phyloP scores from a whole-genome alignment of 208 protist species.

The Tritrichomonas foetus region DNA sequence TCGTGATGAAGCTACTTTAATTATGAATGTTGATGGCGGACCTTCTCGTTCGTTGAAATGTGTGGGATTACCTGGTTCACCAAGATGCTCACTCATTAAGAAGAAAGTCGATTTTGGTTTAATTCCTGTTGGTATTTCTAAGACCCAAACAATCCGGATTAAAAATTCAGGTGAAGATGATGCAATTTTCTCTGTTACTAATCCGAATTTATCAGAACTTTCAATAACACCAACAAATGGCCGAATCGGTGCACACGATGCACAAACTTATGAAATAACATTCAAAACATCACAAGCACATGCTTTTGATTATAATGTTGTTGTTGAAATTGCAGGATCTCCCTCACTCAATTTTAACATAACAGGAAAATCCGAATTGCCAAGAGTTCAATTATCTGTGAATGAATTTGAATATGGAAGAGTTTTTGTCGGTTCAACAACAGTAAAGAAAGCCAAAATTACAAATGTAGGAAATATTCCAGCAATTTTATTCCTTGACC shows the following conservation, averaged over 20 bases:
- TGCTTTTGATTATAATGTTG: neutral
- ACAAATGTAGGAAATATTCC: neutral
- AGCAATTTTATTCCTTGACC: neutral
- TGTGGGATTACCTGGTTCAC: neutral
- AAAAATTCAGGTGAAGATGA: slow-evolving; percentile 29
- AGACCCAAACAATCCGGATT: neutral
- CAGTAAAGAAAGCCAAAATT: neutral
- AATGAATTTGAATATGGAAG: neutral
- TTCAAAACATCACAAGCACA: neutral
- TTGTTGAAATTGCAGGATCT: neutral
- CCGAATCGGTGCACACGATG: neutral
- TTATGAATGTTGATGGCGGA: neutral
- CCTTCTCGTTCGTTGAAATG: neutral
- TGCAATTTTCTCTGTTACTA: neutral
- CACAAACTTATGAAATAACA: neutral
- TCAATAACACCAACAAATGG: neutral
- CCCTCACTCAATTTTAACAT: neutral
- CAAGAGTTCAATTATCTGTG: neutral
- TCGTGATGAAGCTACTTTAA: neutral
- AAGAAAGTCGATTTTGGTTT: neutral
- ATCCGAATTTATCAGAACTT: neutral
- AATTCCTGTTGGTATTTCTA: neutral
- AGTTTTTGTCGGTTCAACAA: neutral
- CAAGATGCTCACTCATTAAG: neutral
- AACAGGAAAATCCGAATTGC: neutral